These are phyloP conservation scores for Thermomyces lanuginosus DNA, from an alignment of 2,329 filamentous ascomycete genomes.

Conservation along the genomic window DNA sequence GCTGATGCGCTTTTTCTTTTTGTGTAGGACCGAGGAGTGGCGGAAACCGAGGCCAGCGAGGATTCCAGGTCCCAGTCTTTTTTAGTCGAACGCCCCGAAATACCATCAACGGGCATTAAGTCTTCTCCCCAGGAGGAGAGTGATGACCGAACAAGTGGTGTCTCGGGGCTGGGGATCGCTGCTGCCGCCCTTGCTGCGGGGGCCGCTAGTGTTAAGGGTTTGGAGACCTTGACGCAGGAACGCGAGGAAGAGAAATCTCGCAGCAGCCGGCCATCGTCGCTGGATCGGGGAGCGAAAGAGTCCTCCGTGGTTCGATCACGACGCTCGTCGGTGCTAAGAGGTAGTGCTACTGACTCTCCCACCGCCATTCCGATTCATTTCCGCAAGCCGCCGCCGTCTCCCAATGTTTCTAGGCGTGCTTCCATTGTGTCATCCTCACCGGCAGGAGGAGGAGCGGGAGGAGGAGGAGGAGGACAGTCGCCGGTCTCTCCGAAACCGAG, in stretches of 20 bases:
- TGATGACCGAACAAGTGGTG: conserved; percentile 24
- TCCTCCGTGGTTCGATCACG: conserved; percentile 14
- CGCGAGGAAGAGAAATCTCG: conserved; percentile 11
- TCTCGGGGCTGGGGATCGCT: conserved; percentile 32
- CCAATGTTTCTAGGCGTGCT: conserved; percentile 26
- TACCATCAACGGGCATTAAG: conserved; percentile 28
- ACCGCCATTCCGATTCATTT: conserved; percentile 43
- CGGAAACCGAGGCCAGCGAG: conserved; percentile 24
- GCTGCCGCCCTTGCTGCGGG: too few relatives aligned
- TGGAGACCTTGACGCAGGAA: too few relatives aligned
- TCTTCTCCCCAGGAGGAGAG: conserved; percentile 13
- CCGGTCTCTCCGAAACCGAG: conserved; percentile 30
- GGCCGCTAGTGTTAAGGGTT: too few relatives aligned
- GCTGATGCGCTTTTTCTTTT: conserved; percentile 17
- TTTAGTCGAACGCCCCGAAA: conserved; percentile 49
- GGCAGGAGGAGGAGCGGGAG: too few relatives aligned
- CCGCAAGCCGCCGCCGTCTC: conserved; percentile 34
- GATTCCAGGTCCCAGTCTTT: conserved; percentile 37
- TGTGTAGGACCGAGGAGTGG: conserved; percentile 18
- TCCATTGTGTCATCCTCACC: conserved; percentile 22
- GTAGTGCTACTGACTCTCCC: conserved; percentile 29
- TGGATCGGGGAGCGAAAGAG: conserved; percentile 14
- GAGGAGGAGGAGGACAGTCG: too few relatives aligned
- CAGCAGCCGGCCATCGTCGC: conserved; percentile 22
- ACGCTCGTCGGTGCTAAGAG: conserved; percentile 15